Base-by-base conservation (phyloP, 371 early-diverging fungal genomes). In the Syncephalastrum racemosum region DNA sequence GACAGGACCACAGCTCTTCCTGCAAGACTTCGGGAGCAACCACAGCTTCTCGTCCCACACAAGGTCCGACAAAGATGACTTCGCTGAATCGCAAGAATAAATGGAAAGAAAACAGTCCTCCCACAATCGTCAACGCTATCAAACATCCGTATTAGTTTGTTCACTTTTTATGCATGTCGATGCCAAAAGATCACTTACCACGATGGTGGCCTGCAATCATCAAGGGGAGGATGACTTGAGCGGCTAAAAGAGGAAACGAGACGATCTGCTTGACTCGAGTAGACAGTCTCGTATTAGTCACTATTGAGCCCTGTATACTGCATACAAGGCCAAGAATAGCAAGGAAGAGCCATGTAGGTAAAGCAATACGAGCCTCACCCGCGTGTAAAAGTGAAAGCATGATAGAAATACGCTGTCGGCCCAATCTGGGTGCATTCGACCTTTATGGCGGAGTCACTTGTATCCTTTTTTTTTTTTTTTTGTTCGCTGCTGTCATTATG, bases 1-100 rank as follows among this genome's bases (percentile, higher is more conserved):
- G 14, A 43, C 63, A 62, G 22, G 63, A 47, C 70, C 70, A 70
- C 6, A 73, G 52, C 14, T 73, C 69, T 4, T 53, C 55, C 46
- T 59, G 59, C 2, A 73, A 55, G 1, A 43, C 51, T 25, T 60
- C 51, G 1, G 27, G 1, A 19, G 64, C 41, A 16, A 60, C 46
- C 27, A 66, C 60, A 25, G 57, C 70, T 25, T 50, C 54, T 12
- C 58, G 22, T 1, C 59, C 46, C 6, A 22, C 63, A 46, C 13
- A 70, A 41, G 73, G 70, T 1, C 60, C 60, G 14, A 70, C 53
- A 64, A 59, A 73, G 50, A 53, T 59, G 4, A 64, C 23, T 15
- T 70, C 73, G 1, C 61, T 14, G 44, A 62, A 65, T 13, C 70
- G 52, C 6, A 73, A 48, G 16, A 58, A 62, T 7, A 59, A 15